Conservation (phyloP, 1,284 basidiomycete species). For the Pulveroboletus sp. region DNA sequence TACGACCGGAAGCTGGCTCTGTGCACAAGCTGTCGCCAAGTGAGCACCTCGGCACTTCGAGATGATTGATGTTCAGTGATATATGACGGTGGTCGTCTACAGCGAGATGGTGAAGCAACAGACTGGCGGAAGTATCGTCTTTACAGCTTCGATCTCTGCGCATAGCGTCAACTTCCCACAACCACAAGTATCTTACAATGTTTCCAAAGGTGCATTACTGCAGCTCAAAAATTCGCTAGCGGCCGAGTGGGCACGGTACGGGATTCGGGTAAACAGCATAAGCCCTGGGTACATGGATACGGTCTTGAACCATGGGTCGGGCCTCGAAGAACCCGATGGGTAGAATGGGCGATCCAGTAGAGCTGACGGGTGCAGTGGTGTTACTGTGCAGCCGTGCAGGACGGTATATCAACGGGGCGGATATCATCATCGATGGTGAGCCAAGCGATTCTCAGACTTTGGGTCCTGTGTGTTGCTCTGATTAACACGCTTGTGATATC, state of each 20-base stretch:
- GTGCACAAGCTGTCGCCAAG: conserved; percentile 44
- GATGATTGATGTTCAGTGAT: neutral
- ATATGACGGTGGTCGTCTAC: neutral
- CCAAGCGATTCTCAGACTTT: neutral
- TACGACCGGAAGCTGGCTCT: conserved; percentile 46
- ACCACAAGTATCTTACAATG: conserved; percentile 39
- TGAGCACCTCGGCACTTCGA: conserved; percentile 6
- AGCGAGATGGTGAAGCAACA: conserved; percentile 44
- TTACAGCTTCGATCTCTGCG: conserved; percentile 45
- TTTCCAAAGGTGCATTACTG: conserved; percentile 33
- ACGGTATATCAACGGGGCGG: conserved; percentile 45
- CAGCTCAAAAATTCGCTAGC: conserved; percentile 32
- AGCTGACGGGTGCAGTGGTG: conserved; percentile 42
- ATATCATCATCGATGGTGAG: conserved; percentile 45
- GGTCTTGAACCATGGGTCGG: conserved; percentile 40
- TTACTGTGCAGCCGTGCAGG: conserved; percentile 45
- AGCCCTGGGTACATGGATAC: conserved; percentile 50
- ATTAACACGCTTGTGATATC: neutral
- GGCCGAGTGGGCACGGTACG: conserved; percentile 44
- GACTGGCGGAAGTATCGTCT: conserved; percentile 43
- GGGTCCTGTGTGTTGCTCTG: neutral
- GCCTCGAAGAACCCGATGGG: conserved; percentile 45
- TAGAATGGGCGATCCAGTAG: conserved; percentile 44
- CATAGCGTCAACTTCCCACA: conserved; percentile 45
- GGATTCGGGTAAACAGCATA: conserved; percentile 46